Evolutionary conservation across 148 eudicot genomes (phyloP).

Genomic region (Camellia lanceoleosa): DNA sequence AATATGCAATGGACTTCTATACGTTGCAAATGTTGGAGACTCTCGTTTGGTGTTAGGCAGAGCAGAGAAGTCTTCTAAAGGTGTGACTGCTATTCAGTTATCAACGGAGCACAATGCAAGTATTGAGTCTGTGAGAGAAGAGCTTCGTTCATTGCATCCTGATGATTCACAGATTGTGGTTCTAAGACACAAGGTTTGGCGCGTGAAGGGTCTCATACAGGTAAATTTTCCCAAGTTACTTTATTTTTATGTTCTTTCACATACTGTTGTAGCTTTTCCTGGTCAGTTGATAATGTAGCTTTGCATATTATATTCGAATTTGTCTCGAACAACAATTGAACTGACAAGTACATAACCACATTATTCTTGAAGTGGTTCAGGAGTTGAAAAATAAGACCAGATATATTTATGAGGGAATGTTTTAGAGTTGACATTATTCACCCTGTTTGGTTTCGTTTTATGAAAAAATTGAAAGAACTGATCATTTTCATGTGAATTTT

Average conservation of each 20-base stretch:
- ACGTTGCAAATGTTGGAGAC: constrained; percentile 81
- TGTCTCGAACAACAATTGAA: no score
- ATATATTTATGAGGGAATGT: not conserved
- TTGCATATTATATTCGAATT: constrained; percentile 4
- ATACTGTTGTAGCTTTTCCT: not conserved
- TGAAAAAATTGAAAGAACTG: not conserved
- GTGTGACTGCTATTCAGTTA: constrained; percentile 55
- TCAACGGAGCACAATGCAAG: constrained; percentile 82
- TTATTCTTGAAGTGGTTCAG: not conserved
- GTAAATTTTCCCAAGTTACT: constrained; percentile 24
- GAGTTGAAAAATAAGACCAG: not conserved
- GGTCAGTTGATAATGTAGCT: not conserved
- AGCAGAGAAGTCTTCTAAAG: constrained; percentile 33
- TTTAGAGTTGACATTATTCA: not conserved
- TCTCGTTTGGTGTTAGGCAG: constrained; percentile 83
- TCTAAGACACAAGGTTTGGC: constrained; percentile 77
- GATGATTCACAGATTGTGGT: constrained; percentile 71
- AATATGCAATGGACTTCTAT: constrained; percentile 54
- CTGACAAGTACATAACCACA: not conserved
- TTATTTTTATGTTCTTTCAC: not conserved
- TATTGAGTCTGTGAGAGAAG: constrained; percentile 59
- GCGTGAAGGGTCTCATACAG: constrained; percentile 92
- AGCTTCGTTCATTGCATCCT: constrained; percentile 59
- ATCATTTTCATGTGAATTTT: no score
- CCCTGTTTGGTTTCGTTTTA: not conserved